A percentile compares a stretch with the other conserved stretches of the same genome.
Conservation (phyloP, 371 early-diverging fungal species). For the Actinomortierella ambigua region DNA sequence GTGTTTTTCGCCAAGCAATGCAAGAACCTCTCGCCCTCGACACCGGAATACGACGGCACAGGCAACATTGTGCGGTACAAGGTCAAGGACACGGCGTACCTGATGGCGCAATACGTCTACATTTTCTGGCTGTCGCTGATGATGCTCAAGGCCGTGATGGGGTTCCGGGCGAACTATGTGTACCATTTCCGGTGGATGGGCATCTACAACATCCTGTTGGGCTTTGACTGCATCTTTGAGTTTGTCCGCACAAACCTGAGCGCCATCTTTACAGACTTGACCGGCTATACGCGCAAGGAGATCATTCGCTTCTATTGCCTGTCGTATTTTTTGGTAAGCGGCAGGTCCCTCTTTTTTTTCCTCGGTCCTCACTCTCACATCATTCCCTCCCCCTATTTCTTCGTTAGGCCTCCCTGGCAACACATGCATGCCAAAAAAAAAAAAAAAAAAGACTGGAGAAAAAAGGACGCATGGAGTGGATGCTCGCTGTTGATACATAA, state of each 20-base stretch:
- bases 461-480: too few relatives aligned
- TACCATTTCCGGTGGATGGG: slow-evolving; percentile 42
- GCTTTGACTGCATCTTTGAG: slow-evolving; percentile 33
- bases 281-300: slow-evolving; percentile 8
- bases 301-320: slow-evolving; percentile 23
- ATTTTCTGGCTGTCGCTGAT: slow-evolving; percentile 27
- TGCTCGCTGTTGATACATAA: background rate
- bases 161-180: slow-evolving; percentile 32
- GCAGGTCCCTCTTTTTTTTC: too few relatives aligned
- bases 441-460: too few relatives aligned
- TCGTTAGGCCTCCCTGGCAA: background rate
- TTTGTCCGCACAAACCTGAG: slow-evolving; percentile 26
- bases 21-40: slow-evolving; percentile 11
- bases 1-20: slow-evolving; percentile 17
- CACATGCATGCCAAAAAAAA: too few relatives aligned
- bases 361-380: background rate
- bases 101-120: slow-evolving; percentile 35
- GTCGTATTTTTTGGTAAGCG: slow-evolving; percentile 28
- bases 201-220: slow-evolving; percentile 30
- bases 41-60: background rate
- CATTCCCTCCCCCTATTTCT: background rate
- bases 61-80: slow-evolving; percentile 1
- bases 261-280: slow-evolving; percentile 27
- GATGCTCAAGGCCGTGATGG: slow-evolving; percentile 31
- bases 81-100: slow-evolving; percentile 23